phyloP scores from a whole-genome alignment of 2,329 filamentous ascomycete species.

The Beauveria australis region DNA sequence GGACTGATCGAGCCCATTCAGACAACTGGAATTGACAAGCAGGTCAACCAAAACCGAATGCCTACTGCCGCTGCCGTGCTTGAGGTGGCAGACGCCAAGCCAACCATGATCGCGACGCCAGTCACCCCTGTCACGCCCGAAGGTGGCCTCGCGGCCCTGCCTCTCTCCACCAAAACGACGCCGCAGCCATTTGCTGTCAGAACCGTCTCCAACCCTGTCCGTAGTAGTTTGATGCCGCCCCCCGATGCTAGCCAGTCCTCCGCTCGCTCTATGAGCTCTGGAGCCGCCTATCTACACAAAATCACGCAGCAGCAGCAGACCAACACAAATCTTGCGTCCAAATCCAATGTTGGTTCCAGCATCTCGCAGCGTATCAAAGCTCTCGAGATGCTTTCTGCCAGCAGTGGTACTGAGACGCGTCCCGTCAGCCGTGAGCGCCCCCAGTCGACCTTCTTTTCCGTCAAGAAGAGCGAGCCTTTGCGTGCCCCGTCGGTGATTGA shows the following conservation, averaged over 20 bases:
- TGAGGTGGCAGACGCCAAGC: background rate
- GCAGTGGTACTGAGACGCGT: slow-evolving; percentile 19
- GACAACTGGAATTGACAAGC: slow-evolving; percentile 37
- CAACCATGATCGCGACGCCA: slow-evolving; percentile 3
- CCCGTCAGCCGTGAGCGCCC: slow-evolving; percentile 30
- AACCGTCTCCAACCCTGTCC: slow-evolving; percentile 39
- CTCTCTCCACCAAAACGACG: slow-evolving; percentile 19
- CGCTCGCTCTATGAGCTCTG: slow-evolving; percentile 47
- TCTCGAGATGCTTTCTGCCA: slow-evolving; percentile 65
- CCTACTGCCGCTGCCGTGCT: slow-evolving; percentile 39
- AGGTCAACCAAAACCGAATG: background rate
- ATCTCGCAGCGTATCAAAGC: slow-evolving; percentile 95
- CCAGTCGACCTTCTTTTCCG: slow-evolving; percentile 51
- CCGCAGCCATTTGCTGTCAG: slow-evolving; percentile 27
- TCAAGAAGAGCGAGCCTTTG: slow-evolving; percentile 41
- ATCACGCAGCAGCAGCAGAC: slow-evolving; percentile 42
- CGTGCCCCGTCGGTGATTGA: slow-evolving; percentile 39
- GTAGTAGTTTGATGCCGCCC: slow-evolving; percentile 36
- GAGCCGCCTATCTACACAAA: slow-evolving; percentile 47
- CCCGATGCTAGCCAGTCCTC: slow-evolving; percentile 38
- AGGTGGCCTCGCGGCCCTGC: slow-evolving; percentile 5
- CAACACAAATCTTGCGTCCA: slow-evolving; percentile 43
- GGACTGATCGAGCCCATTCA: slow-evolving; percentile 45
- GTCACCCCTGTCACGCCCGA: slow-evolving; percentile 4
- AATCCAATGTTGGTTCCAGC: slow-evolving; percentile 76